These are phyloP conservation scores for Fagus crenata DNA, from an alignment of 306 rosid genomes.

Conservation along the genomic window DNA sequence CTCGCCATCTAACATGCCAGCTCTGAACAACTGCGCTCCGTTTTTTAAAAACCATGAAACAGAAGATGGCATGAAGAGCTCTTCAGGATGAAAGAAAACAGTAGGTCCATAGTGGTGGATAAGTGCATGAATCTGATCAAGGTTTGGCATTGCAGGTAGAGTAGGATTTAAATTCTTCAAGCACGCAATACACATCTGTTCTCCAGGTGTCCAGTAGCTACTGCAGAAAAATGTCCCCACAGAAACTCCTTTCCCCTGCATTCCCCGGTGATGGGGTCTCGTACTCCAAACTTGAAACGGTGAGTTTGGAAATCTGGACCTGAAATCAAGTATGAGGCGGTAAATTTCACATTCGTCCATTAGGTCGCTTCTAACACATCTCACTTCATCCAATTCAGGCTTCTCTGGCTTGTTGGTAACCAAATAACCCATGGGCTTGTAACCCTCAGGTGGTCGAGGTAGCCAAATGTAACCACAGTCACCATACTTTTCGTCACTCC, in stretches of 20 bases:
- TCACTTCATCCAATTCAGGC: slow-evolving; percentile 69
- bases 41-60: slow-evolving; percentile 82
- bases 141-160: slow-evolving; percentile 63
- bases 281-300: slow-evolving; percentile 62
- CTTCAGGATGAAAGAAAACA: slow-evolving; percentile 78
- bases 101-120: slow-evolving; percentile 88
- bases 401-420: slow-evolving; percentile 59
- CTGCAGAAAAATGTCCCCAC: slow-evolving; percentile 73
- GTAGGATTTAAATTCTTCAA: slow-evolving; percentile 66
- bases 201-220: slow-evolving; percentile 38
- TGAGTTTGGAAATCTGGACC: slow-evolving; percentile 28
- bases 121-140: slow-evolving; percentile 71
- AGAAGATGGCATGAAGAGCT: slow-evolving; percentile 85
- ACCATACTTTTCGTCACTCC: slow-evolving; percentile 36
- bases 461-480: slow-evolving; percentile 71
- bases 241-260: slow-evolving; percentile 64
- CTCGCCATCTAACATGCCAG: slow-evolving; percentile 50
- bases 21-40: slow-evolving; percentile 59
- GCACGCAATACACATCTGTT: slow-evolving; percentile 65
- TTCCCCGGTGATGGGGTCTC: slow-evolving; percentile 66
- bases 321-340: slow-evolving; percentile 40
- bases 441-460: slow-evolving; percentile 83
- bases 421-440: slow-evolving; percentile 67
- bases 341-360: slow-evolving; percentile 65
- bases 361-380: slow-evolving; percentile 75